Evolutionary conservation across 345 rosid species (phyloP), one percentile per base, ranked within the genome.

Genomic region (Populus pruinosa): DNA sequence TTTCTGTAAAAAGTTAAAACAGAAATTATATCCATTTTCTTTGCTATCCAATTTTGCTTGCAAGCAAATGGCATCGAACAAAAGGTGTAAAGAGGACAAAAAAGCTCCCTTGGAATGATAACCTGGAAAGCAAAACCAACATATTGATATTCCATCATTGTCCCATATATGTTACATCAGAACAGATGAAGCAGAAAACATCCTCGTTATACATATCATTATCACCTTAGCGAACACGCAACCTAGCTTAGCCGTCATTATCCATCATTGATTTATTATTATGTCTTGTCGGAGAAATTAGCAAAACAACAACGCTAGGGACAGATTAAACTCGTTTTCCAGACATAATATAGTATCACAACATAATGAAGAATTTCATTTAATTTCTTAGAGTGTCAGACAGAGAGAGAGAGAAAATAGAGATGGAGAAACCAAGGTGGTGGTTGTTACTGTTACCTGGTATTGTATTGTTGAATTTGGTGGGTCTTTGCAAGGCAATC

Each of bases 381-480:
- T 31, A 20, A 21, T 56, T 21, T 10, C 59, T 55, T 21, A 0
- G 10, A 56, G 21, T 56, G 38, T 25, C 14, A 18, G 5, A 7
- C 13, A 49, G 5, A 1, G 23, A 25, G 2, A 41, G 21, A 35
- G 69, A 8, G 25, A n/a, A 13, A 69, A 41, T 12, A 20, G 50
- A n/a, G 64, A 90, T 86, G 89, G 87, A 83, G 90, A 83, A 39
- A 31, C 8, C 65, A 56, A 71, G 50, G 64, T 31, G 67, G 77
- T 14, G 56, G 73, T n/a, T 21, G 21, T 17, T 50, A 17, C 59
- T 50, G n/a, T 17, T 50, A 50, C 59, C 59, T 5, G 7, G 59
- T 50, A 62, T 76, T 35, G 36, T 21, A 41, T 41, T 43, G 41
- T 5, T 69, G 21, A 20, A 39, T 10, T 67, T 78, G 61, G 39